Evolutionary conservation across 164 flowering plant species (phyloP).

Genomic region (Cinnamomum chago): DNA sequence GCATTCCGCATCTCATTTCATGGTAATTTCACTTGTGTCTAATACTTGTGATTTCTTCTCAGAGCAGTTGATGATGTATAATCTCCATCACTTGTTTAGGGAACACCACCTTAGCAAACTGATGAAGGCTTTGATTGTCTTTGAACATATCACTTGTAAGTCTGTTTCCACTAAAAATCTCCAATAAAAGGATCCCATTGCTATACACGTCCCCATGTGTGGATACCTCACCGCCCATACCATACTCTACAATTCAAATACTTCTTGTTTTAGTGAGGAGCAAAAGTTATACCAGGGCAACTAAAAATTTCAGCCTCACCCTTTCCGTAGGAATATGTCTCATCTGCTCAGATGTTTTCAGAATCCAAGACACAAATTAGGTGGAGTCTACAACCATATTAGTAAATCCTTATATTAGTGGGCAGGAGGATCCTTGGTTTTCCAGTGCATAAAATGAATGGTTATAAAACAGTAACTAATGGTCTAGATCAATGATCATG

Average conservation of each 20-base stretch:
- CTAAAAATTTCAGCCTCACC: too few relatives aligned
- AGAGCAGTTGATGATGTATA: background rate
- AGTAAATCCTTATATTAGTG: too few relatives aligned
- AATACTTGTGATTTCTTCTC: background rate
- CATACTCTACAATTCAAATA: constrained; percentile 18
- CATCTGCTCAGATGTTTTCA: too few relatives aligned
- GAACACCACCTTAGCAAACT: background rate
- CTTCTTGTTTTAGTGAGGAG: too few relatives aligned
- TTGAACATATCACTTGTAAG: constrained; percentile 21
- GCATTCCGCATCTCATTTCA: background rate
- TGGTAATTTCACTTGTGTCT: background rate
- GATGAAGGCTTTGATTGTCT: background rate
- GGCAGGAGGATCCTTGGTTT: too few relatives aligned
- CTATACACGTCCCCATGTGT: constrained; percentile 28
- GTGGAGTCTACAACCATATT: too few relatives aligned
- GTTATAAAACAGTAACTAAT: too few relatives aligned
- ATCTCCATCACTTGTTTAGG: background rate
- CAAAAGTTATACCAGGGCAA: too few relatives aligned
- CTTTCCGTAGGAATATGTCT: too few relatives aligned
- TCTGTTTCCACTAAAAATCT: constrained; percentile 27
- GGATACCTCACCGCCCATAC: constrained; percentile 15
- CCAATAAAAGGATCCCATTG: constrained; percentile 29
- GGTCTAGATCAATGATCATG: too few relatives aligned
- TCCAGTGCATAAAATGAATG: too few relatives aligned
- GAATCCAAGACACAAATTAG: too few relatives aligned